Percentiles rank a stretch among this genome's conserved stretches.
phyloP scores from a whole-genome alignment of 768 basidiomycete species.

The Podaxis pistillaris region DNA sequence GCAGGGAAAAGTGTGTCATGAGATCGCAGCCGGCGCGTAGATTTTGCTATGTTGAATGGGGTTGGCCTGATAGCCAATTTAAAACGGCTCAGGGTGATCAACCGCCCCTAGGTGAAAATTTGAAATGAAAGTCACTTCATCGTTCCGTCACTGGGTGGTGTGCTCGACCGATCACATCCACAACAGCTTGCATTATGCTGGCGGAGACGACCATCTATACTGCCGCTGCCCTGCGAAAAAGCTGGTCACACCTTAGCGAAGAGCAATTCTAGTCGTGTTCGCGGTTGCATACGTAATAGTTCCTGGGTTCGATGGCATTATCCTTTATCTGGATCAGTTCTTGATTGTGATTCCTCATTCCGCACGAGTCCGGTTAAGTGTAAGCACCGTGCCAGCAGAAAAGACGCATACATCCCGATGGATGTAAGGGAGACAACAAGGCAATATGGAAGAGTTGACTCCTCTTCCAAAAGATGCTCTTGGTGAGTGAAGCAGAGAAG shows the following conservation, averaged over 20 bases:
- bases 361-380: background rate
- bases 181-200: no score
- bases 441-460: slow-evolving; percentile 51
- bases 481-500: slow-evolving; percentile 56
- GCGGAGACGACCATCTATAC: no score
- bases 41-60: background rate
- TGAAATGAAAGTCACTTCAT: background rate
- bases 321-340: background rate
- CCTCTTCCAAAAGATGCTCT: slow-evolving; percentile 35
- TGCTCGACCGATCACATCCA: background rate
- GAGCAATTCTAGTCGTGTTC: background rate
- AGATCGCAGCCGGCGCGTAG: background rate
- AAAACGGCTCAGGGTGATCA: slow-evolving; percentile 4
- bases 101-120: background rate
- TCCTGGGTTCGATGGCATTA: background rate
- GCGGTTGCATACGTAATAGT: background rate
- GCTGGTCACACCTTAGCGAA: background rate
- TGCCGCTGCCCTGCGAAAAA: background rate
- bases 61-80: background rate
- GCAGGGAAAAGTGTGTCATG: slow-evolving; percentile 9
- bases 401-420: slow-evolving; percentile 5
- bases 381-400: background rate
- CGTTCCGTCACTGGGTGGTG: background rate
- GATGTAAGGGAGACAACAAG: slow-evolving; percentile 23
- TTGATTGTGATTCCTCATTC: background rate